These are phyloP conservation scores for Eutypella sp. DNA, from an alignment of 2,329 filamentous ascomycete genomes.

Conservation along the genomic window DNA sequence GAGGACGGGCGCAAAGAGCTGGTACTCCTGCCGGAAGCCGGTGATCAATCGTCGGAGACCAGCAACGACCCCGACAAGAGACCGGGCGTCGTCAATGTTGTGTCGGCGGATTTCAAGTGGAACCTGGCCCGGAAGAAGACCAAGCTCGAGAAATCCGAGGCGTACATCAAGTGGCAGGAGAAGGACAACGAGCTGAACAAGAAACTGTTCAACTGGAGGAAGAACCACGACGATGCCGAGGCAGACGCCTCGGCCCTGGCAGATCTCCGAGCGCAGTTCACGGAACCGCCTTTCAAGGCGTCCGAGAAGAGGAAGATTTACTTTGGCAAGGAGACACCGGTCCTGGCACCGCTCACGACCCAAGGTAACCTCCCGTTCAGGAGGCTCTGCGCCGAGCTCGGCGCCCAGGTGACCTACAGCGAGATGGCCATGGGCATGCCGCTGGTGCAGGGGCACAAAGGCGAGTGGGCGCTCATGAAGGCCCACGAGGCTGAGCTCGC, in stretches of 20 bases:
- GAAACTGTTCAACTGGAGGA: slow-evolving; percentile 41
- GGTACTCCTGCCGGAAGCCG: slow-evolving; percentile 56
- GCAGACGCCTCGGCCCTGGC: slow-evolving; percentile 34
- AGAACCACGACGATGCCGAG: slow-evolving; percentile 36
- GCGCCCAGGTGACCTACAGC: slow-evolving; percentile 90
- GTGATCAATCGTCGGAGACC: slow-evolving; percentile 30
- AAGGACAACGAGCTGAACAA: slow-evolving; percentile 50
- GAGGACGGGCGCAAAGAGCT: slow-evolving; percentile 82
- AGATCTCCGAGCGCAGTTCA: slow-evolving; percentile 73
- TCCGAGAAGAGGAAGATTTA: slow-evolving; percentile 94
- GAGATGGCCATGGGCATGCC: slow-evolving; percentile 96
- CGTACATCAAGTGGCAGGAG: slow-evolving; percentile 74
- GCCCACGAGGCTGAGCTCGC: slow-evolving; percentile 78
- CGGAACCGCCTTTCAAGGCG: slow-evolving; percentile 81
- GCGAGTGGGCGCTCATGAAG: slow-evolving; percentile 93
- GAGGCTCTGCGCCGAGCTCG: slow-evolving; percentile 80
- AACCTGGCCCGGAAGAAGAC: slow-evolving; percentile 68
- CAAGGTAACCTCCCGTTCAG: slow-evolving; percentile 96
- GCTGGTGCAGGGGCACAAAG: slow-evolving; percentile 80
- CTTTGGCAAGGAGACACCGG: slow-evolving; percentile 88
- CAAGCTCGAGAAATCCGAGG: slow-evolving; percentile 66
- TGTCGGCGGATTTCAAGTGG: slow-evolving; percentile 65
- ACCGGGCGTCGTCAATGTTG: slow-evolving; percentile 70
- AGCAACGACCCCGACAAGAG: slow-evolving; percentile 40
- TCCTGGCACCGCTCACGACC: slow-evolving; percentile 90